Conservation (phyloP, 2,329 filamentous ascomycete genomes). For the Cytospora leucostoma region DNA sequence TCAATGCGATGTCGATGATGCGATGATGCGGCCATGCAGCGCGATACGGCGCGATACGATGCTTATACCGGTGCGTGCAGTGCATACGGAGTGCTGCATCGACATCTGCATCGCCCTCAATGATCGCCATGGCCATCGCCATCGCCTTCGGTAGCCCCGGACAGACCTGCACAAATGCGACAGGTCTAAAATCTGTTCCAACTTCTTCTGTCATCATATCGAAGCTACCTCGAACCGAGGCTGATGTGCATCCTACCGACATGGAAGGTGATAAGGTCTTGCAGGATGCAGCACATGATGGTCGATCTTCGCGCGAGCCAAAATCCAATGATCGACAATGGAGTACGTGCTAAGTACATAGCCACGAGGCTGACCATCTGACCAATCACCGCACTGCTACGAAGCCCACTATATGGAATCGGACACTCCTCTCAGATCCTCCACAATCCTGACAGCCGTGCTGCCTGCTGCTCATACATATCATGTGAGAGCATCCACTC, state of each 20-base stretch:
- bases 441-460: not conserved
- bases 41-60: not conserved
- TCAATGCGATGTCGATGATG: not conserved
- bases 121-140: not conserved
- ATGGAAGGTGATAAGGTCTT: constrained; percentile 14
- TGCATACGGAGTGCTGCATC: too few relatives aligned
- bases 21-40: too few relatives aligned
- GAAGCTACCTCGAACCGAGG: not conserved
- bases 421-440: not conserved
- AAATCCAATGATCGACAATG: constrained; percentile 16
- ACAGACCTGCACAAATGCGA: not conserved
- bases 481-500: not conserved
- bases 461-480: not conserved
- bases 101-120: not conserved
- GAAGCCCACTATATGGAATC: too few relatives aligned
- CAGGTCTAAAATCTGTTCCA: not conserved
- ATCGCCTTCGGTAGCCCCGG: not conserved
- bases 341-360: not conserved
- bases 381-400: too few relatives aligned
- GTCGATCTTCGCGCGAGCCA: constrained; percentile 1
- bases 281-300: constrained; percentile 14
- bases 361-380: not conserved
- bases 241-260: constrained; percentile 2
- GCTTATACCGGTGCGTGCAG: not conserved
- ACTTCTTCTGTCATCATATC: not conserved